phyloP scores from a whole-genome alignment of 805 yeast species.

The Starmerella cellae region DNA sequence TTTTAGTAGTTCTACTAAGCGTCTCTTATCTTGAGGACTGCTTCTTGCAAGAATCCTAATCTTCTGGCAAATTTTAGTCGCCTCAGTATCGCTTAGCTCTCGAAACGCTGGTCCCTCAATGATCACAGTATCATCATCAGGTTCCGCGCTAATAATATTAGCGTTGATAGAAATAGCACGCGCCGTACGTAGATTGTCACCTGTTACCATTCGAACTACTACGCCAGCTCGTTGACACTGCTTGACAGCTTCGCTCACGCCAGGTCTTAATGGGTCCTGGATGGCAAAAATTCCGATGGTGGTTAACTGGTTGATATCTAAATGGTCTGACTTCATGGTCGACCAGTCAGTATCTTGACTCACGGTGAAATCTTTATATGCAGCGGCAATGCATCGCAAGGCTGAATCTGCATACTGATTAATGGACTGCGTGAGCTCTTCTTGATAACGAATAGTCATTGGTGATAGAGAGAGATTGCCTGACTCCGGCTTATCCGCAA shows the following conservation, averaged over 20 bases:
- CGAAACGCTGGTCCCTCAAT: slow-evolving; percentile 94
- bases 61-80: slow-evolving; percentile 51
- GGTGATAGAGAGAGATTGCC: not conserved
- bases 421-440: slow-evolving; percentile 31
- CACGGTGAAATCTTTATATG: slow-evolving; percentile 49
- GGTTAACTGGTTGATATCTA: slow-evolving; percentile 28
- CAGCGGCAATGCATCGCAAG: slow-evolving; percentile 77
- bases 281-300: slow-evolving; percentile 78
- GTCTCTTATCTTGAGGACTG: slow-evolving; percentile 87
- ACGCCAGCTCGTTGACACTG: slow-evolving; percentile 88
- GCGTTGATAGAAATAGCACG: slow-evolving; percentile 79
- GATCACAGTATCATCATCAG: slow-evolving; percentile 43
- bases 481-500: not conserved
- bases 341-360: slow-evolving; percentile 11
- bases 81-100: slow-evolving; percentile 43
- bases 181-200: slow-evolving; percentile 88
- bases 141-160: slow-evolving; percentile 44
- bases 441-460: not conserved
- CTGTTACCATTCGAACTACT: slow-evolving; percentile 93
- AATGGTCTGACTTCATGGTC: slow-evolving; percentile 16
- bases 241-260: slow-evolving; percentile 77
- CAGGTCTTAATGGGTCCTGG: slow-evolving; percentile 85
- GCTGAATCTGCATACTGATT: slow-evolving; percentile 62
- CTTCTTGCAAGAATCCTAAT: slow-evolving; percentile 83
- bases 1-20: slow-evolving; percentile 69